phyloP scores from a whole-genome alignment of 805 yeast genomes.

The Saccharomycopsis selenospora region DNA sequence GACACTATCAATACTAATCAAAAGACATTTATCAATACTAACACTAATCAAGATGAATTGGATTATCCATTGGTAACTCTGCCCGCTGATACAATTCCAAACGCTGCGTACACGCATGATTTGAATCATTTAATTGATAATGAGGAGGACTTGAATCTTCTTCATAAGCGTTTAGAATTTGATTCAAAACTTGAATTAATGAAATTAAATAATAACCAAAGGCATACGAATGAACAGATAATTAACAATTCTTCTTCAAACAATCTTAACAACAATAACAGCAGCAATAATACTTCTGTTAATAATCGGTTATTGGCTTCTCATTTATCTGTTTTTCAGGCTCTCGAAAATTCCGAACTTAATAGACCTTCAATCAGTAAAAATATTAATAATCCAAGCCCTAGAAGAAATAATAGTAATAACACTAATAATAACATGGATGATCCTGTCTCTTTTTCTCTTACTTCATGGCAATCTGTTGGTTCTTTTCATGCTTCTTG shows the following conservation, averaged over 20 bases:
- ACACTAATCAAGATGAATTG: too few relatives aligned
- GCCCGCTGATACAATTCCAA: background rate
- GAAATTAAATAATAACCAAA: background rate
- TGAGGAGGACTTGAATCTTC: background rate
- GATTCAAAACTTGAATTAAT: background rate
- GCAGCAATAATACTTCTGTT: background rate
- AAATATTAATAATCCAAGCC: background rate
- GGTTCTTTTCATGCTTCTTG: slow-evolving; percentile 7
- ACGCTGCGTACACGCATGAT: background rate
- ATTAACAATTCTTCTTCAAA: background rate
- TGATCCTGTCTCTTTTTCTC: slow-evolving; percentile 15
- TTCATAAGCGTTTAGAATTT: background rate
- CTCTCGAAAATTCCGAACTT: slow-evolving; percentile 18
- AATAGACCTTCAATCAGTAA: slow-evolving; percentile 7
- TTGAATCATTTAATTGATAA: background rate
- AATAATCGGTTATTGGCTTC: slow-evolving; percentile 15
- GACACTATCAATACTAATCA: background rate
- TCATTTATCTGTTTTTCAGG: slow-evolving; percentile 18
- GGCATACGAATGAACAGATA: background rate
- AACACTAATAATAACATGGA: background rate
- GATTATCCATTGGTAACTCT: background rate
- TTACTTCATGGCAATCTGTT: slow-evolving; percentile 19
- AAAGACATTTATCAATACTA: background rate
- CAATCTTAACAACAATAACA: background rate
- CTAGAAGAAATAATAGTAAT: background rate